Conservation (phyloP, 495 filamentous ascomycete species). For the Lasiosphaeriaceae sp. region DNA sequence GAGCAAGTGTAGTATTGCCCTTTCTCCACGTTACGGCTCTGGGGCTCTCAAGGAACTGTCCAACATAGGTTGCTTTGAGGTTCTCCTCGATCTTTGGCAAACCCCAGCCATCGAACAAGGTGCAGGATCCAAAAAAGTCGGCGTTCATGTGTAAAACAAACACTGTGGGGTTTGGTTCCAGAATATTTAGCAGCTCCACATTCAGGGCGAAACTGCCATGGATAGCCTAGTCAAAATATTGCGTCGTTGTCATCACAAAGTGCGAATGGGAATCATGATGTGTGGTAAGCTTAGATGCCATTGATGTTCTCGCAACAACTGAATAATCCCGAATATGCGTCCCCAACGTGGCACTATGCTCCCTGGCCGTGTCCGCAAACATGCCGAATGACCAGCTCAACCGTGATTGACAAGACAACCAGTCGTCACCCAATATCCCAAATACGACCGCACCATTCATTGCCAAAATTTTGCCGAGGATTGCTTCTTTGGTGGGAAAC, state of each 20-base stretch:
- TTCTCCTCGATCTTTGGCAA: no score
- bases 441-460: slow-evolving; percentile 5
- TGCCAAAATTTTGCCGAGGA: neutral
- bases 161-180: no score
- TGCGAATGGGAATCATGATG: neutral
- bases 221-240: no score
- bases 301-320: slow-evolving; percentile 21
- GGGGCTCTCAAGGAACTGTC: no score
- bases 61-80: no score
- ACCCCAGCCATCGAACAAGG: no score
- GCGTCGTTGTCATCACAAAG: neutral
- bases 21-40: no score
- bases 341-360: slow-evolving; percentile 18
- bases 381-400: slow-evolving; percentile 20
- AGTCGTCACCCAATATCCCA: slow-evolving; percentile 23
- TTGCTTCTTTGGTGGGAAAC: slow-evolving; percentile 6
- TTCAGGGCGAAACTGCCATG: no score
- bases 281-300: neutral
- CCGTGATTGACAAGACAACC: slow-evolving; percentile 26
- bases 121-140: no score
- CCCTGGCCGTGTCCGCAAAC: slow-evolving; percentile 18
- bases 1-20: no score
- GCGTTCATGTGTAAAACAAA: no score
- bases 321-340: slow-evolving; percentile 17
- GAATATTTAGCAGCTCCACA: no score